Evolutionary conservation across 2,329 filamentous ascomycete genomes (phyloP).

Genomic region (Biscogniauxia mediterranea): DNA sequence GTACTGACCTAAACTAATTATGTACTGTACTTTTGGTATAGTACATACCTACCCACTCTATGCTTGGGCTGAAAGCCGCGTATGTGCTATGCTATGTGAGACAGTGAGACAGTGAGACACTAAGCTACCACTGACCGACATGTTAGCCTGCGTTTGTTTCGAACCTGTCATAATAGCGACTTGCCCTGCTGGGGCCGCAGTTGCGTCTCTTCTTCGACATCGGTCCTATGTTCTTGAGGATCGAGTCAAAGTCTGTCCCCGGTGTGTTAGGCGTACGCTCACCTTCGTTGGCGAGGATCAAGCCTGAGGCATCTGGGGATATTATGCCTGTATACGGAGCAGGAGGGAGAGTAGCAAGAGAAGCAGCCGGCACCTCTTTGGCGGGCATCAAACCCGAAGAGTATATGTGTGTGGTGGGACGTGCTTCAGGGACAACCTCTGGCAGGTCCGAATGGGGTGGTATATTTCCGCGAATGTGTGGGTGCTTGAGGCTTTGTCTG

Average conservation of each 20-base stretch:
- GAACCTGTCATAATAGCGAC: not conserved
- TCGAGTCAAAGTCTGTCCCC: not conserved
- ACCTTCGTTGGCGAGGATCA: not conserved
- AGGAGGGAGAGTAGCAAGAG: not conserved
- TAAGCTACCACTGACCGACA: not conserved
- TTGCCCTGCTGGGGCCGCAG: not conserved
- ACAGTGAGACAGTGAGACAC: too few species aligned
- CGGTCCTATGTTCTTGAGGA: not conserved
- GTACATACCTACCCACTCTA: not conserved
- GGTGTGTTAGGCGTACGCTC: not conserved
- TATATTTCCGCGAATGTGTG: not conserved
- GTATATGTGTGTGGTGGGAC: not conserved
- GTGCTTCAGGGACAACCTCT: not conserved
- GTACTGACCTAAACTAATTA: too few species aligned
- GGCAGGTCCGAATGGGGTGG: not conserved
- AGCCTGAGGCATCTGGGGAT: not conserved
- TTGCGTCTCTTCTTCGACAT: not conserved
- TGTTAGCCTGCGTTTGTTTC: not conserved
- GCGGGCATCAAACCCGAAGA: not conserved
- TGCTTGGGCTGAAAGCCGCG: not conserved
- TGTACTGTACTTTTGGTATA: not conserved
- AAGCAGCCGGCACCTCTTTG: not conserved
- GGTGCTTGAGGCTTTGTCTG: not conserved
- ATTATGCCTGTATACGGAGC: not conserved
- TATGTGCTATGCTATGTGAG: not conserved